Percentiles rank a stretch among this genome's conserved stretches.
Evolutionary conservation across 2,329 filamentous ascomycete species (phyloP).

Genomic region (Knoxdaviesia capensis): DNA sequence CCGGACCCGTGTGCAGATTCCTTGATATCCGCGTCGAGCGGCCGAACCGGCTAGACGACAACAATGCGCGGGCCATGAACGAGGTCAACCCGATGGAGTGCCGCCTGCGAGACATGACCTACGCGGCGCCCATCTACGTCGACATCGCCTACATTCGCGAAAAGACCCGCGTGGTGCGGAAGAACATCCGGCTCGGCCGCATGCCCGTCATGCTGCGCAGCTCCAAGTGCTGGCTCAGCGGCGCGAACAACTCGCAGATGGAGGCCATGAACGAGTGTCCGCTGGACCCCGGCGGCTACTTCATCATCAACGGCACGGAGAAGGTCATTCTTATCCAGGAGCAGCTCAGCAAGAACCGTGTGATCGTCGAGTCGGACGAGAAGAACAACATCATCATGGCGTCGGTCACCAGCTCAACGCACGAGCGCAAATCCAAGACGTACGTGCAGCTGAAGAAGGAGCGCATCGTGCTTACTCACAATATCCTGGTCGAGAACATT

Average conservation of each 20-base stretch:
- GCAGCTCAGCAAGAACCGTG: slow-evolving; percentile 95
- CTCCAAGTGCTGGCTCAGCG: slow-evolving; percentile 71
- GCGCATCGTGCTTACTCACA: slow-evolving; percentile 73
- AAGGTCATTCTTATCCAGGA: slow-evolving; percentile 98
- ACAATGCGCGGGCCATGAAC: slow-evolving; percentile 46
- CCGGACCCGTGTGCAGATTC: slow-evolving; percentile 22
- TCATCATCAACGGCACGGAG: slow-evolving; percentile 92
- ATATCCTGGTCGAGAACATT: slow-evolving; percentile 81
- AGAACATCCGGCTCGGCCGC: slow-evolving; percentile 64
- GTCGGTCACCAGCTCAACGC: slow-evolving; percentile 92
- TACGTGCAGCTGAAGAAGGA: slow-evolving; percentile 93
- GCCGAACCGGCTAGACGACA: slow-evolving; percentile 61
- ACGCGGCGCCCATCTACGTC: slow-evolving; percentile 81
- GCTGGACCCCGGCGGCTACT: slow-evolving; percentile 90
- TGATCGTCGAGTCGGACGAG: slow-evolving; percentile 83
- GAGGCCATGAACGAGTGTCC: slow-evolving; percentile 86
- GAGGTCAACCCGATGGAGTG: slow-evolving; percentile 92
- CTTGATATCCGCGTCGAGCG: slow-evolving; percentile 74
- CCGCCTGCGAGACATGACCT: slow-evolving; percentile 91
- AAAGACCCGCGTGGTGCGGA: slow-evolving; percentile 51
- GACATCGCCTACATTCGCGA: slow-evolving; percentile 82
- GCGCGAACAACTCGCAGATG: slow-evolving; percentile 76
- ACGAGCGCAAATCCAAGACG: slow-evolving; percentile 94
- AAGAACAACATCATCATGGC: slow-evolving; percentile 91
- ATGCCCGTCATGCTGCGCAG: slow-evolving; percentile 96